Base-by-base conservation (phyloP, 371 early-diverging fungal genomes). In the Mortierella sp. region DNA sequence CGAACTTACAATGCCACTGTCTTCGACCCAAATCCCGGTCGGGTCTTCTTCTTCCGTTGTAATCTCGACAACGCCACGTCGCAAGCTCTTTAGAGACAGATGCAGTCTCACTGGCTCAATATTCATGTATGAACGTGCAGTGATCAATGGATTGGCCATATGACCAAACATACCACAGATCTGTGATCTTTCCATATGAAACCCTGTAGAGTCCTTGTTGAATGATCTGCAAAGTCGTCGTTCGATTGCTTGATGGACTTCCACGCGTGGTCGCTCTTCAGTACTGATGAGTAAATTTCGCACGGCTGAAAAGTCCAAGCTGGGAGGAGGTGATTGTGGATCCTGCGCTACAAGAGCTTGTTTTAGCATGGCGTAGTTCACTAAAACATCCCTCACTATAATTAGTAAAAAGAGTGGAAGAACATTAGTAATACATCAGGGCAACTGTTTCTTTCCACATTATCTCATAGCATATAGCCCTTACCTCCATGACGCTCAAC, bases 71-170 rank as follows among this genome's bases (percentile, higher is more conserved):
- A 86, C 81, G 22, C 93, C 93, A 8, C 88, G 86, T n/a, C 93
- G 85, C 65, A 96, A 76, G 64, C 88, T 89, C 53, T 85, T 83
- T 35, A 88, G 72, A 66, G 93, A 93, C 12, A 94, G 70, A 23
- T 89, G 84, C 28, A 95, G 71, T 8, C 90, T 83, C 40, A 92
- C 84, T 7, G 93, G 92, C 43, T 89, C 89, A 62, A 89, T 84
- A 28, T 88, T 85, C 88, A 94, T 92, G 75, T 96, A 95, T 0
- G 93, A 93, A 8, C 95, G 85, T 0, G 95, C 89, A 2, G 93
- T 88, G 55, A 95, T 85, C 86, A 93, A 89, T 2, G 94, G 93
- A 76, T 95, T 95, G 45, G 88, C 85, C 28, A 84, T 76, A 51
- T 91, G 90, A 61, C 94, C 91, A 78, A 94, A 96, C 19, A 92